Percentiles rank a stretch among this genome's conserved stretches.
Conservation (phyloP, 2,329 filamentous ascomycete species). For the Beauveria scarabaeidicola region DNA sequence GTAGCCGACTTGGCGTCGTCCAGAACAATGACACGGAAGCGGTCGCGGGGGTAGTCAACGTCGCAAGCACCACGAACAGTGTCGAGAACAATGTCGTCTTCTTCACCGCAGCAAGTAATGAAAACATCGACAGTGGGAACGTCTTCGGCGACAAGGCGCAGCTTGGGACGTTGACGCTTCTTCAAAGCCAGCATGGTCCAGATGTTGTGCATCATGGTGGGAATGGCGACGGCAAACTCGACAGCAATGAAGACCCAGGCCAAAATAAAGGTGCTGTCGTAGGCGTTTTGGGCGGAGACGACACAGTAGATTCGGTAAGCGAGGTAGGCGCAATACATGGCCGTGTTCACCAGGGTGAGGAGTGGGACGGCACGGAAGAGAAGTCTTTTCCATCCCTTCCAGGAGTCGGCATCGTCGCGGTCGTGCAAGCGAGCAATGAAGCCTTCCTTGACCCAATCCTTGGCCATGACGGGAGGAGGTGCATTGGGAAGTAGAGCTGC, state of each 20-base stretch:
- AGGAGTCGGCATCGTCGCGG: conserved; percentile 35
- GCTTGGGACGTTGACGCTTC: conserved; percentile 43
- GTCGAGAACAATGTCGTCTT: conserved; percentile 46
- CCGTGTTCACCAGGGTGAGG: conserved; percentile 32
- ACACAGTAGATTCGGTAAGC: conserved; percentile 43
- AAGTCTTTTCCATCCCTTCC: conserved; percentile 35
- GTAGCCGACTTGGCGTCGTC: conserved; percentile 43
- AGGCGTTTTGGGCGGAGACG: conserved; percentile 38
- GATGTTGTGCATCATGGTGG: conserved; percentile 46
- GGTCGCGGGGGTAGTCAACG: conserved; percentile 44
- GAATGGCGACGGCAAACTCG: conserved; percentile 44
- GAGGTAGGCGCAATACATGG: conserved; percentile 41
- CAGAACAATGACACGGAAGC: conserved; percentile 45
- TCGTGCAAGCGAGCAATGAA: conserved; percentile 32
- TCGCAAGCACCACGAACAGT: conserved; percentile 47
- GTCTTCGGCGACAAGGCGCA: conserved; percentile 39
- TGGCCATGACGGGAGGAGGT: conserved; percentile 21
- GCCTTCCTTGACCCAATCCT: conserved; percentile 25
- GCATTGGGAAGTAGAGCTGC: conserved; percentile 29
- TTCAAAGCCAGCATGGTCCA: conserved; percentile 51
- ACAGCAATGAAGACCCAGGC: conserved; percentile 51
- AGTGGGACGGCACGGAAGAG: conserved; percentile 30
- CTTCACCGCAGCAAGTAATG: conserved; percentile 50
- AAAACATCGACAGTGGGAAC: conserved; percentile 49
- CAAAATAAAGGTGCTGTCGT: conserved; percentile 32